phyloP scores from a whole-genome alignment of 1,139 yeast genomes.

The Yamadazyma jaroonii region DNA sequence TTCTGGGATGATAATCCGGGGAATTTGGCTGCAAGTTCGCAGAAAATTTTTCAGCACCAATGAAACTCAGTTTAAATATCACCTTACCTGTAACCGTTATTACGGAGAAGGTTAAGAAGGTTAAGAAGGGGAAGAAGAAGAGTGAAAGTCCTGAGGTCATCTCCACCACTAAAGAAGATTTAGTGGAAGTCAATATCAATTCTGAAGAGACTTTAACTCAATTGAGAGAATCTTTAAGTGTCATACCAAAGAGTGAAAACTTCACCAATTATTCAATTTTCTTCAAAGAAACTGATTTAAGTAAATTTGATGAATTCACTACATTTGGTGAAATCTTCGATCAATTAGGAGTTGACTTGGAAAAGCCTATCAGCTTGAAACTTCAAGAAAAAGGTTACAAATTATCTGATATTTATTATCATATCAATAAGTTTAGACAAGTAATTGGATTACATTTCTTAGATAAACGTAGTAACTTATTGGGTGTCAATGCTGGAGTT shows the following conservation, averaged over 20 bases:
- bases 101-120: conserved; percentile 2
- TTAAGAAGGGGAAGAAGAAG: conserved; percentile 3
- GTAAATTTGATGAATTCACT: conserved; percentile 32
- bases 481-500: conserved; percentile 26
- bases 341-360: conserved; percentile 17
- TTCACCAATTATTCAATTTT: conserved; percentile 58
- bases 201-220: conserved; percentile 53
- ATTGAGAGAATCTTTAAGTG: conserved; percentile 54
- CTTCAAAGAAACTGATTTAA: conserved; percentile 34
- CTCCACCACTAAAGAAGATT: background rate
- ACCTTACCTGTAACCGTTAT: background rate
- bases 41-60: conserved; percentile 5
- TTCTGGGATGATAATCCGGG: background rate
- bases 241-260: conserved; percentile 54
- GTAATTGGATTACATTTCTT: conserved; percentile 43
- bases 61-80: background rate
- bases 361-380: conserved; percentile 13
- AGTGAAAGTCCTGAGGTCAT: background rate
- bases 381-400: conserved; percentile 36
- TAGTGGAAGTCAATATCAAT: conserved; percentile 19
- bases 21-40: conserved; percentile 4
- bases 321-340: conserved; percentile 30
- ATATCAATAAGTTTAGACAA: conserved; percentile 42
- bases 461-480: conserved; percentile 27
- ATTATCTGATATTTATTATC: conserved; percentile 38